Evolutionary conservation across 371 early-diverging fungal species (phyloP).

Genomic region (Mortierella sp.): DNA sequence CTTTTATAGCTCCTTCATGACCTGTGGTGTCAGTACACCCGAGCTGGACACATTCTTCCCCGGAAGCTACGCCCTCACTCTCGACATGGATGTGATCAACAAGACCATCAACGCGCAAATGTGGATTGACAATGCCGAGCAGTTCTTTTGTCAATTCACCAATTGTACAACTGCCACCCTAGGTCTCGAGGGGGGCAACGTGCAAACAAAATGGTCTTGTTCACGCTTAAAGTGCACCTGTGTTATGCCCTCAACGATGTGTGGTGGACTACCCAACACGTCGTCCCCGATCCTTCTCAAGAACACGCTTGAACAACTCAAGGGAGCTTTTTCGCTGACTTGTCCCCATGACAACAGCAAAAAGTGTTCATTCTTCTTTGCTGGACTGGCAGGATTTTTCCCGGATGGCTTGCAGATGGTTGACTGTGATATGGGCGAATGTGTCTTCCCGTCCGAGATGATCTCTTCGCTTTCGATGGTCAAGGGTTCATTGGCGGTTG

Average conservation of each 20-base stretch:
- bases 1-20: constrained; percentile 40
- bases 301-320: constrained; percentile 20
- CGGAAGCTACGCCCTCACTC: constrained; percentile 35
- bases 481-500: constrained; percentile 30
- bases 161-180: constrained; percentile 30
- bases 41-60: constrained; percentile 32
- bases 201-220: constrained; percentile 41
- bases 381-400: constrained; percentile 44
- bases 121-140: constrained; percentile 37
- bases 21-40: constrained; percentile 30
- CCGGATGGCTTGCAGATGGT: constrained; percentile 45
- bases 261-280: constrained; percentile 43
- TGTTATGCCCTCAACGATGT: constrained; percentile 32
- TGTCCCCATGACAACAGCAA: constrained; percentile 39
- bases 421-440: constrained; percentile 48
- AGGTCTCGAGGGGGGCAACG: constrained; percentile 19
- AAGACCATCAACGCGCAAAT: constrained; percentile 38
- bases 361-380: constrained; percentile 35
- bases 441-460: constrained; percentile 53
- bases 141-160: constrained; percentile 39
- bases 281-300: constrained; percentile 15
- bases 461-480: constrained; percentile 20
- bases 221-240: constrained; percentile 33
- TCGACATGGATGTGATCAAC: constrained; percentile 35
- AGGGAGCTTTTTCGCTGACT: constrained; percentile 44